Evolutionary conservation across 2,329 filamentous ascomycete species (phyloP), one percentile per base, ranked within the genome.

Genomic region (Phyllosticta citribraziliensis): DNA sequence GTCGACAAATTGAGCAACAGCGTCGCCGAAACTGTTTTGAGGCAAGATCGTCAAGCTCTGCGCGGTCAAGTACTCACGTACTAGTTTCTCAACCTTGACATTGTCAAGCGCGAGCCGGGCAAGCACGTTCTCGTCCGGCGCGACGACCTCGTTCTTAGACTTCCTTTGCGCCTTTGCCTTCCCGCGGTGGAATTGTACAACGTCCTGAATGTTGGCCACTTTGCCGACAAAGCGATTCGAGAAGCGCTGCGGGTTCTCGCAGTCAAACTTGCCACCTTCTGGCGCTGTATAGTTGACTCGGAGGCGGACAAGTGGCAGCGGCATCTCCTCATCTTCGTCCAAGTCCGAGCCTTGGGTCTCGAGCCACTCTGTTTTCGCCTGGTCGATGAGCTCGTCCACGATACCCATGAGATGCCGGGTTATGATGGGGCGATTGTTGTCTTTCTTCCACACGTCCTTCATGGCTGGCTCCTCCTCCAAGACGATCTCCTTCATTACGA

Each of bases 191-290:
- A 96, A 97, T 69, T 93, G 88, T 0, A 99, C 86, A 0, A 99
- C 91, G 67, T 99, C 94, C 66, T 92, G 95, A 10, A 87, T 86
- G 70, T 99, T 99, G 63, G 94, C 94, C 0, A 99, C 93, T 69
- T 85, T 89, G n/a, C 86, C 88, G 1, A 88, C 82, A 67, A 97
- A 99, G 2, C 91, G 84, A 71, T 96, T 96, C 0, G 93, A 97
- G 69, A 97, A 97, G 9, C 94, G 86, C 71, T 97, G 94, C 0
- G 94, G 92, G 64, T 99, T 99, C 72, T 97, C 94, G 65, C 88
- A 87, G 66, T 97, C 89, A 68, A 91, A 99, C 40, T 85, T 84
- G 14, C 91, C 89, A 3, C 91, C 91, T 30, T 95, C 90, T 0
- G 88, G 88, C 0, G 91, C 86, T 0, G 89, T 88, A 66, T 91